phyloP scores from a whole-genome alignment of 441 rosid genomes.

The Corymbia calophylla region DNA sequence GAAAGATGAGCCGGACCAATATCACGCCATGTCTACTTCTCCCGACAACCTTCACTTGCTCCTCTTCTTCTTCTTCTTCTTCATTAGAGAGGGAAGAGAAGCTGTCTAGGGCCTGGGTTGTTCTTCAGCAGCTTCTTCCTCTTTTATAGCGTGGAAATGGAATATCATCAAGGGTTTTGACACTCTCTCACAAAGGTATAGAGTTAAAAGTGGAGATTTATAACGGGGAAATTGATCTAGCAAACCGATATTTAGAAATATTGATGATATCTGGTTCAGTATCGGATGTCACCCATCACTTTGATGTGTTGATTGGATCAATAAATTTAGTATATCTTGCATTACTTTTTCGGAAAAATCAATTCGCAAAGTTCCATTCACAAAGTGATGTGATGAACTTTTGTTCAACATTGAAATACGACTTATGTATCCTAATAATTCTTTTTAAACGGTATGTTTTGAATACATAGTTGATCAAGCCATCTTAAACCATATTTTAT shows the following conservation, averaged over 20 bases:
- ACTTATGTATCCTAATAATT: background rate
- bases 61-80: background rate
- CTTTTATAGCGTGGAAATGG: background rate
- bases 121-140: background rate
- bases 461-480: background rate
- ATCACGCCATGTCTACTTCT: slow-evolving; percentile 14
- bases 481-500: background rate
- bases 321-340: background rate
- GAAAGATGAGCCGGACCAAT: slow-evolving; percentile 14
- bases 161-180: background rate
- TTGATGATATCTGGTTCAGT: background rate
- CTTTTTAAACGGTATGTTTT: too few species aligned
- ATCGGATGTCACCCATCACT: background rate
- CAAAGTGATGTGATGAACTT: background rate
- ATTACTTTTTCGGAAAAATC: background rate
- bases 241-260: background rate
- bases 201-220: background rate
- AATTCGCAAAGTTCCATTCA: background rate
- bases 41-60: background rate
- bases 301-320: background rate
- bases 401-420: background rate
- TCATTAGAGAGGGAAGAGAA: background rate
- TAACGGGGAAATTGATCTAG: background rate
- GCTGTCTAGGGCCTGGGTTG: background rate
- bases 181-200: background rate